Percentiles rank a stretch among this genome's conserved stretches.
Evolutionary conservation across 1,284 basidiomycete species (phyloP).

Genomic region (Sporisorium sorghi): DNA sequence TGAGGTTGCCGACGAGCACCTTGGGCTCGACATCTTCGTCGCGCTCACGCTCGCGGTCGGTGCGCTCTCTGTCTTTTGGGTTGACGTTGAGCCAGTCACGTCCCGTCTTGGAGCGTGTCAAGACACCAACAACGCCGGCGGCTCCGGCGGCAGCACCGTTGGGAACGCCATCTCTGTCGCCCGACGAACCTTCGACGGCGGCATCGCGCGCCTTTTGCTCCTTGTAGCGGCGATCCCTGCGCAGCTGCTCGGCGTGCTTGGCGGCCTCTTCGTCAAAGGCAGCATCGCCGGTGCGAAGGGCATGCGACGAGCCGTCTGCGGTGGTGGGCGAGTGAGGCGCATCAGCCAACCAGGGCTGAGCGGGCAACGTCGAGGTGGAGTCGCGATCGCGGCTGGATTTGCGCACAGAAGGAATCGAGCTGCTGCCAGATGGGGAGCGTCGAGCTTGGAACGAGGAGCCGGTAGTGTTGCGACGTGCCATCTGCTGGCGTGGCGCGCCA

Average conservation of each 20-base stretch:
- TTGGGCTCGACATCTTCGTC: conserved; percentile 54
- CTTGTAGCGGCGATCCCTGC: conserved; percentile 61
- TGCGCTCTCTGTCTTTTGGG: conserved; percentile 30
- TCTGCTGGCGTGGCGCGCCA: conserved; percentile 34
- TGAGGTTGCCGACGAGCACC: conserved; percentile 90
- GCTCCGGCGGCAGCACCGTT: conserved; percentile 7
- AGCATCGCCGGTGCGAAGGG: conserved; percentile 60
- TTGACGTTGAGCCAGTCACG: conserved; percentile 41
- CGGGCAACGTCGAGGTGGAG: conserved; percentile 18
- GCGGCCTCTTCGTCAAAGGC: conserved; percentile 67
- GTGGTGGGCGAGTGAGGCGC: conserved; percentile 39
- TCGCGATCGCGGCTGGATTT: conserved; percentile 51
- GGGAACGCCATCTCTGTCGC: conserved; percentile 16
- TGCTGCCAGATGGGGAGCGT: conserved; percentile 38
- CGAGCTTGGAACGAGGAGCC: conserved; percentile 48
- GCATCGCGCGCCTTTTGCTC: conserved; percentile 53
- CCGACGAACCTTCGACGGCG: conserved; percentile 29
- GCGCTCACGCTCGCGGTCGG: conserved; percentile 29
- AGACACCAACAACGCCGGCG: conserved; percentile 31
- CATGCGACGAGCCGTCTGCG: conserved; percentile 29
- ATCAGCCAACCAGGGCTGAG: conserved; percentile 28
- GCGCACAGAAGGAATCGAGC: conserved; percentile 24
- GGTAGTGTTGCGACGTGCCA: conserved; percentile 55
- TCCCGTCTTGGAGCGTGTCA: conserved; percentile 46
- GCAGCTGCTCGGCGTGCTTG: conserved; percentile 62